phyloP scores from a whole-genome alignment of 108 stramenopile species.

The Nitzschia inconspicua region DNA sequence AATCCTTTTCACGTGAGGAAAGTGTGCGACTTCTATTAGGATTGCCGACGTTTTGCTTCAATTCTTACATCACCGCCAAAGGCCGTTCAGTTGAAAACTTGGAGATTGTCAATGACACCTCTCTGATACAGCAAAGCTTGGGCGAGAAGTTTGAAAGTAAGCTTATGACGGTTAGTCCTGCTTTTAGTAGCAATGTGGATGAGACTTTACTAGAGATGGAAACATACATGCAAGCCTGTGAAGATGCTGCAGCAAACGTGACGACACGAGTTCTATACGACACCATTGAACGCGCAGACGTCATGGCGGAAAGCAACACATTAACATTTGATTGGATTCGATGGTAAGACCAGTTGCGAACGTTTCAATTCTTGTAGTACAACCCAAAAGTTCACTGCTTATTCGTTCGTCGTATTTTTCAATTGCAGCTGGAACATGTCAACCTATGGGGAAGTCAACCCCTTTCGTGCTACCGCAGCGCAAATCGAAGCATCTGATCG shows the following conservation, averaged over 20 bases:
- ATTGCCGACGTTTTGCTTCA: not conserved
- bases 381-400: not conserved
- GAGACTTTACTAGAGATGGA: not conserved
- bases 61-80: too few relatives aligned
- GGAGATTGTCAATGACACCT: too few relatives aligned
- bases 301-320: not conserved
- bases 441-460: not conserved
- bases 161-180: too few relatives aligned
- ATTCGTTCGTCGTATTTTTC: not conserved
- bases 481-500: not conserved
- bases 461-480: constrained; percentile 1
- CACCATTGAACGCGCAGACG: not conserved
- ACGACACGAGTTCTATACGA: not conserved
- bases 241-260: not conserved
- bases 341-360: constrained; percentile 3
- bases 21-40: not conserved
- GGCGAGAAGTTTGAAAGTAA: too few relatives aligned
- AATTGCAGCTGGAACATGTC: not conserved
- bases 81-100: too few relatives aligned
- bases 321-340: constrained; percentile 50
- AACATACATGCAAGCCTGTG: not conserved
- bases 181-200: too few relatives aligned
- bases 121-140: too few relatives aligned
- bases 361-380: not conserved
- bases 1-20: not conserved